A percentile compares a stretch with the other conserved stretches of the same genome.
Conservation (phyloP, 768 basidiomycete species). For the Pleurotus sapidus region DNA sequence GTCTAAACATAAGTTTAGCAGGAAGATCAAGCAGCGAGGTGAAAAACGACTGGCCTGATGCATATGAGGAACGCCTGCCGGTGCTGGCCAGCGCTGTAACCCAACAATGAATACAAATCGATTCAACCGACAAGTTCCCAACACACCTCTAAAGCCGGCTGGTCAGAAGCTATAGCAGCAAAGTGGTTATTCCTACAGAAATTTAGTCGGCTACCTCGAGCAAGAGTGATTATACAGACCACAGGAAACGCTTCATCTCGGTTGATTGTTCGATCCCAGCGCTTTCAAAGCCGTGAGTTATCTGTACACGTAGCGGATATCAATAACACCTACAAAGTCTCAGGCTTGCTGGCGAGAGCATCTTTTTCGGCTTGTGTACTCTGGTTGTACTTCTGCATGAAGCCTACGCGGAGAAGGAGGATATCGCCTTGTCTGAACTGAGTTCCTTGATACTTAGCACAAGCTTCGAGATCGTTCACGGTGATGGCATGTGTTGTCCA, state of each 20-base stretch:
- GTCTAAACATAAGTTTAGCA: slow-evolving; percentile 35
- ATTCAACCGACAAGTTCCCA: not conserved
- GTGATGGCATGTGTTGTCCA: slow-evolving; percentile 54
- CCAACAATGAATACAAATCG: slow-evolving; percentile 8
- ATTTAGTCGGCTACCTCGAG: not conserved
- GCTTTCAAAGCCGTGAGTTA: slow-evolving; percentile 24
- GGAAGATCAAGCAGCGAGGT: slow-evolving; percentile 1
- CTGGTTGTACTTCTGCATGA: slow-evolving; percentile 52
- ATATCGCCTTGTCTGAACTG: slow-evolving; percentile 59
- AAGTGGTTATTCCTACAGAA: slow-evolving; percentile 66
- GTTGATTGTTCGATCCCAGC: slow-evolving; percentile 68
- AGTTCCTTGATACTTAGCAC: slow-evolving; percentile 57
- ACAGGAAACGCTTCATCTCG: slow-evolving; percentile 72
- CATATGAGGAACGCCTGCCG: slow-evolving; percentile 38
- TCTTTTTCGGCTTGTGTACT: slow-evolving; percentile 43
- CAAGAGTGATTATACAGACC: slow-evolving; percentile 34
- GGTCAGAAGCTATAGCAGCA: slow-evolving; percentile 66
- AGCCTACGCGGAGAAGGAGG: slow-evolving; percentile 57
- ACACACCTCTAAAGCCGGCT: slow-evolving; percentile 59
- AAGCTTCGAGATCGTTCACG: slow-evolving; percentile 53
- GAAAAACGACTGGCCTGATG: slow-evolving; percentile 49
- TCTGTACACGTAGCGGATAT: too few relatives aligned
- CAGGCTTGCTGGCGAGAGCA: slow-evolving; percentile 34
- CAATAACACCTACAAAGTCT: slow-evolving; percentile 47
- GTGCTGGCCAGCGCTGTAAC: slow-evolving; percentile 52